phyloP scores from a whole-genome alignment of 768 basidiomycete genomes.

The Multifurca ochricompacta region DNA sequence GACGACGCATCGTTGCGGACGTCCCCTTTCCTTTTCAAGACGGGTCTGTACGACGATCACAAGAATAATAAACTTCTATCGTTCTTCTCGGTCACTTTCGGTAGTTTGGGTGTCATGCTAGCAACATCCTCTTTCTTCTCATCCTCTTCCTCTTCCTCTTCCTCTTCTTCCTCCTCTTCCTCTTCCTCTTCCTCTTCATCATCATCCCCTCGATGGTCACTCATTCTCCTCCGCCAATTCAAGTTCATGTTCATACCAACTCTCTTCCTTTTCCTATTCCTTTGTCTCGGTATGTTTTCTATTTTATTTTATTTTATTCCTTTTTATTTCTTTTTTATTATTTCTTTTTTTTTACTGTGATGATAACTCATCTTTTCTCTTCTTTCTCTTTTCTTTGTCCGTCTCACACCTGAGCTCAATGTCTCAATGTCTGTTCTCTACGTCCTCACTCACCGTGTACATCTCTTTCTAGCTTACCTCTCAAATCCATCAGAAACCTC shows the following conservation, averaged over 20 bases:
- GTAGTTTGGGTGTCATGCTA: constrained; percentile 9
- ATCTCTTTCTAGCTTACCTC: constrained; percentile 63
- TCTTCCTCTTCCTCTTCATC: constrained; percentile 22
- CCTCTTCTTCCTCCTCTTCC: background rate
- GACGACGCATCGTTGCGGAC: constrained; percentile 13
- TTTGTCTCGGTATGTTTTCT: constrained; percentile 58
- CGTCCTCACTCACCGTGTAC: constrained; percentile 20
- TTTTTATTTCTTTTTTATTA: background rate
- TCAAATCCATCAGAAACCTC: constrained; percentile 92
- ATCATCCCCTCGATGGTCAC: constrained; percentile 40
- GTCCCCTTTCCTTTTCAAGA: constrained; percentile 6
- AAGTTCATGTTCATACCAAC: constrained; percentile 64
- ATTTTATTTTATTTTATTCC: constrained; percentile 12
- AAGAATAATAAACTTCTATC: too few relatives aligned
- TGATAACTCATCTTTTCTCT: background rate
- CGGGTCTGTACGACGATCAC: too few relatives aligned
- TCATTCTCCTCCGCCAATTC: constrained; percentile 43
- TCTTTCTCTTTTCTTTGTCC: constrained; percentile 11
- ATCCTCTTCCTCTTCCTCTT: background rate
- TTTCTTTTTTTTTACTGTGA: constrained; percentile 2
- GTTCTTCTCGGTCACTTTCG: constrained; percentile 13
- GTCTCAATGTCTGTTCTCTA: constrained; percentile 6
- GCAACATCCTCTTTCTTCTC: constrained; percentile 1
- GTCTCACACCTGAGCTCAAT: constrained; percentile 4
- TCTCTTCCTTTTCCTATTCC: constrained; percentile 58